These are phyloP conservation scores for Annona cherimola DNA, from an alignment of 164 flowering plant genomes.

Conservation along the genomic window DNA sequence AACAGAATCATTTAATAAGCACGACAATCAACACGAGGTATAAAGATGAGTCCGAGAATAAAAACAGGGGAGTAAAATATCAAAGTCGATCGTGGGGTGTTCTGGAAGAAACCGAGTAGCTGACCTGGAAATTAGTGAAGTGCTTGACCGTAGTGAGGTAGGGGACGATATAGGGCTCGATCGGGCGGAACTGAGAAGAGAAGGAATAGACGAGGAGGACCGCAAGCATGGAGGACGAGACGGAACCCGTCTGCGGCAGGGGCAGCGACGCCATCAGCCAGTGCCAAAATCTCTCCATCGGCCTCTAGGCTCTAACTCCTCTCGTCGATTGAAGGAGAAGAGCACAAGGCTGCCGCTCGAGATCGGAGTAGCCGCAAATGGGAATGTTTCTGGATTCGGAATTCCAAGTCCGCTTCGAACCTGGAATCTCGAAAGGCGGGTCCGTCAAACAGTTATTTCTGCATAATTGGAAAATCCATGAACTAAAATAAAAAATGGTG, in stretches of 20 bases:
- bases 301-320: neutral
- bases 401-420: neutral
- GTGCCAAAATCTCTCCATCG: slow-evolving; percentile 1
- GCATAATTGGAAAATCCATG: neutral
- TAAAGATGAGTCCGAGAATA: neutral
- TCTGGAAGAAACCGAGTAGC: neutral
- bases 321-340: no score
- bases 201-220: slow-evolving; percentile 16
- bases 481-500: no score
- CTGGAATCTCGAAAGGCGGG: neutral
- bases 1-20: neutral
- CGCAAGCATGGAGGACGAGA: slow-evolving; percentile 2
- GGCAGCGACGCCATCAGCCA: neutral
- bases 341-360: neutral
- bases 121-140: slow-evolving; percentile 22
- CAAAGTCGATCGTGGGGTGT: neutral
- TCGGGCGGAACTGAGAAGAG: slow-evolving; percentile 19
- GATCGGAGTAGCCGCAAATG: neutral
- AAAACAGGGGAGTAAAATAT: neutral
- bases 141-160: slow-evolving; percentile 21
- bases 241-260: neutral
- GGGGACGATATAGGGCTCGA: slow-evolving; percentile 21
- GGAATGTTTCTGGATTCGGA: neutral
- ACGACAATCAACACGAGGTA: no score
- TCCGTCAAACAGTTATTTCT: neutral